These are phyloP conservation scores for Cladosporium cucumerinum DNA, from an alignment of 2,329 filamentous ascomycete species.

Conservation along the genomic window DNA sequence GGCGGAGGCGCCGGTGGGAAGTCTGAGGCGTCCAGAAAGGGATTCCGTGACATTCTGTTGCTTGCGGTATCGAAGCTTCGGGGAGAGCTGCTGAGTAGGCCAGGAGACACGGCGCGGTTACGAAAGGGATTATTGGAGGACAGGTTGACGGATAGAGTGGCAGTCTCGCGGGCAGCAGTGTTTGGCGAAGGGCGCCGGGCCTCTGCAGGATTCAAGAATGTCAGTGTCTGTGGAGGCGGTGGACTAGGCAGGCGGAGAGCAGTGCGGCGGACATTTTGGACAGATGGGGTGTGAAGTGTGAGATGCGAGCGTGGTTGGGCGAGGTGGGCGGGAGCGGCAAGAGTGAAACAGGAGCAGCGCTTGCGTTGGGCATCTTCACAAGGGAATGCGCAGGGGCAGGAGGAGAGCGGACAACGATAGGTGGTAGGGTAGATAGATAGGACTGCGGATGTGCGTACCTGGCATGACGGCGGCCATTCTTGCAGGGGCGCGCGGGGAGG, in stretches of 20 bases:
- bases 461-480: slow-evolving; percentile 15
- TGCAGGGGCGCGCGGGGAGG: background rate
- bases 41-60: slow-evolving; percentile 63
- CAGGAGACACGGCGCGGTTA: slow-evolving; percentile 65
- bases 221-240: slow-evolving; percentile 1
- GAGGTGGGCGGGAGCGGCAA: slow-evolving; percentile 9
- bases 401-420: background rate
- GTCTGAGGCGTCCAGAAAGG: slow-evolving; percentile 58
- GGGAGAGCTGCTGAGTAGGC: slow-evolving; percentile 34
- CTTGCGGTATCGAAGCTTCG: slow-evolving; percentile 19
- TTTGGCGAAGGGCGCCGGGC: slow-evolving; percentile 35
- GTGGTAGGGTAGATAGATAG: slow-evolving; percentile 2
- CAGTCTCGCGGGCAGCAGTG: slow-evolving; percentile 43
- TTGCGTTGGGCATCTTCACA: slow-evolving; percentile 9
- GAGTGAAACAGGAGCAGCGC: slow-evolving; percentile 18
- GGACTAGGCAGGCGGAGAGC: background rate
- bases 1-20: slow-evolving; percentile 15
- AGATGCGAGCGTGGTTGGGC: slow-evolving; percentile 1
- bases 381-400: slow-evolving; percentile 14
- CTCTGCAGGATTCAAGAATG: slow-evolving; percentile 8
- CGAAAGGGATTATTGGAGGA: slow-evolving; percentile 75
- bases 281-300: background rate
- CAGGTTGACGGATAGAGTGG: slow-evolving; percentile 60
- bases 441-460: slow-evolving; percentile 9
- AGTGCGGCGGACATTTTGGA: background rate